phyloP scores from a whole-genome alignment of 2,329 filamentous ascomycete genomes.

The Pseudogymnoascus sp. region DNA sequence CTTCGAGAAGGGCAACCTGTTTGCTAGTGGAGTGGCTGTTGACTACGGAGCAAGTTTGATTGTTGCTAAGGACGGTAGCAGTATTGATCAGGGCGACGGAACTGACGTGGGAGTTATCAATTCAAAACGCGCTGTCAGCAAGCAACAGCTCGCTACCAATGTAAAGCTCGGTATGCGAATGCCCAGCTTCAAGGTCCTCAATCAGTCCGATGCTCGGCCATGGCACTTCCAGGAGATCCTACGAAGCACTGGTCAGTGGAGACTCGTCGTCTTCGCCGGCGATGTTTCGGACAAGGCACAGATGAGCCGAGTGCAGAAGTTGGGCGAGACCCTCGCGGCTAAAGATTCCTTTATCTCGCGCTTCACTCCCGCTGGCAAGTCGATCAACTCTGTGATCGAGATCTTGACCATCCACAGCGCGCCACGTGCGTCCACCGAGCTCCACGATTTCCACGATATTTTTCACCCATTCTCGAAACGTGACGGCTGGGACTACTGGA shows the following conservation, averaged over 20 bases:
- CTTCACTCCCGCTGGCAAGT: too few species aligned
- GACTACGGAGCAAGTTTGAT: constrained; percentile 49
- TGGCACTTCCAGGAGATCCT: constrained; percentile 49
- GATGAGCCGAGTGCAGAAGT: constrained; percentile 34
- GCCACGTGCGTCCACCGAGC: constrained; percentile 38
- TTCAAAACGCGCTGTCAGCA: constrained; percentile 24
- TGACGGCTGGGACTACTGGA: constrained; percentile 47
- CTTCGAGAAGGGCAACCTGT: constrained; percentile 51
- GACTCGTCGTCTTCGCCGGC: constrained; percentile 52
- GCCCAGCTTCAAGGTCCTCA: constrained; percentile 48
- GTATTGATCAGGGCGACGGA: constrained; percentile 37
- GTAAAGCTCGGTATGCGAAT: constrained; percentile 42
- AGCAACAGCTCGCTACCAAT: constrained; percentile 19
- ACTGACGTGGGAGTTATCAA: constrained; percentile 30
- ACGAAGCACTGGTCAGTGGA: constrained; percentile 45
- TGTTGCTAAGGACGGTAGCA: constrained; percentile 42
- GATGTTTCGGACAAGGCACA: constrained; percentile 39
- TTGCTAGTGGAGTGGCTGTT: constrained; percentile 49
- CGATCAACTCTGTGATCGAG: constrained; percentile 44
- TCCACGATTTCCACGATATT: constrained; percentile 42
- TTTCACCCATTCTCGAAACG: constrained; percentile 38
- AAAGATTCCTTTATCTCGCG: constrained; percentile 27
- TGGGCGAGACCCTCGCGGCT: constrained; percentile 36
- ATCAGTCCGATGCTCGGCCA: constrained; percentile 44
- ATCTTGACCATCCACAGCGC: constrained; percentile 52